Percentiles rank a stretch among this genome's conserved stretches.
phyloP scores from a whole-genome alignment of 1,139 yeast species.

The Debaryomycetaceae sp. region DNA sequence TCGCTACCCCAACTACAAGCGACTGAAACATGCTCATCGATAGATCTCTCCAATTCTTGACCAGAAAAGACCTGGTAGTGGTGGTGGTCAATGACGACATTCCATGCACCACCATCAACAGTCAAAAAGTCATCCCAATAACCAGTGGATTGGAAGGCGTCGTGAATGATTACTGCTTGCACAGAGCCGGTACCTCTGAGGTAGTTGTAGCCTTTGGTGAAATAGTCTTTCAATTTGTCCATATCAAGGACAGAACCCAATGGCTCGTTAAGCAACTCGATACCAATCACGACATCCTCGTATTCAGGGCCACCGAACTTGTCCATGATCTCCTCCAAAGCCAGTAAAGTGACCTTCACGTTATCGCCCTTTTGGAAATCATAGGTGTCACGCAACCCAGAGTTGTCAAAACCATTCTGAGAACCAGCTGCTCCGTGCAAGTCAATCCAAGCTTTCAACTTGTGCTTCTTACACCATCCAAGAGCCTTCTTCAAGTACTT shows the following conservation, averaged over 20 bases:
- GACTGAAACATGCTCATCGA: constrained; percentile 58
- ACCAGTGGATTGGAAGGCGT: constrained; percentile 62
- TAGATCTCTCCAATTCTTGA: constrained; percentile 52
- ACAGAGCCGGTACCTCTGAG: constrained; percentile 48
- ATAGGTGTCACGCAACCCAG: constrained; percentile 72
- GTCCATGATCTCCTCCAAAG: constrained; percentile 41
- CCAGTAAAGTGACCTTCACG: constrained; percentile 49
- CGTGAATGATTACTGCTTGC: constrained; percentile 62
- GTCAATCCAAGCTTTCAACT: constrained; percentile 83
- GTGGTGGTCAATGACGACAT: constrained; percentile 84
- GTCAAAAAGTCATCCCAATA: constrained; percentile 61
- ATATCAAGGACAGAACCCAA: constrained; percentile 66
- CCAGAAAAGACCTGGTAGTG: constrained; percentile 82
- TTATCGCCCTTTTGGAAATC: constrained; percentile 58
- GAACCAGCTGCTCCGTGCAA: constrained; percentile 97
- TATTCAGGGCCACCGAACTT: constrained; percentile 68
- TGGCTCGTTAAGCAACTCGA: constrained; percentile 89
- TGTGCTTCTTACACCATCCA: constrained; percentile 64
- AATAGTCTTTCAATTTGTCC: constrained; percentile 56
- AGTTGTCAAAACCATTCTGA: constrained; percentile 94
- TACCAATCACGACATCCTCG: constrained; percentile 74
- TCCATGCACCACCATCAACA: constrained; percentile 47
- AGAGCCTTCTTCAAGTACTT: constrained; percentile 71
- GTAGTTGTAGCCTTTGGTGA: constrained; percentile 50
- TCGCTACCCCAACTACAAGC: constrained; percentile 64